phyloP scores from a whole-genome alignment of 2,329 filamentous ascomycete genomes.

The Torrubiella hemipterigena region DNA sequence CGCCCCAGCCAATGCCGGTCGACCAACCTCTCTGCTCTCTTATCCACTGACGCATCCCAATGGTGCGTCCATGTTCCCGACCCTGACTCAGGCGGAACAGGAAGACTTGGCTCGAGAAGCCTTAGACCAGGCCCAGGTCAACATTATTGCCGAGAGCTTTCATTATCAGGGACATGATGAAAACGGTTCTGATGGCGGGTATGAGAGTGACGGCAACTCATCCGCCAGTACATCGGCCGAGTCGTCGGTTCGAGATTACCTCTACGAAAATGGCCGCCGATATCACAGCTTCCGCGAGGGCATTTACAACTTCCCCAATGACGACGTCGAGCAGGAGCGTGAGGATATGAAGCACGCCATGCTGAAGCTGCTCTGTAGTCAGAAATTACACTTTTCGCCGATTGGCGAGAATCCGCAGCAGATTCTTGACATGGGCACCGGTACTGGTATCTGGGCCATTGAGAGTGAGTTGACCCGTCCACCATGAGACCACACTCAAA shows the following conservation, averaged over 20 bases:
- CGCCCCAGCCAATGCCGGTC: too few relatives aligned
- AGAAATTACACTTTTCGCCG: constrained; percentile 39
- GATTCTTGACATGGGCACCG: constrained; percentile 45
- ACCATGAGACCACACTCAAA: neutral
- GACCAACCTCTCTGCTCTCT: constrained; percentile 11
- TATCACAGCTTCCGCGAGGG: constrained; percentile 45
- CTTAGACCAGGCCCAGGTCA: constrained; percentile 21
- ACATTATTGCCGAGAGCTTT: constrained; percentile 22
- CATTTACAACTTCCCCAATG: constrained; percentile 46
- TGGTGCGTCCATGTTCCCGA: constrained; percentile 22
- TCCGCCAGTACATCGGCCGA: constrained; percentile 24
- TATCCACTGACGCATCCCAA: constrained; percentile 25
- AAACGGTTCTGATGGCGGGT: constrained; percentile 20
- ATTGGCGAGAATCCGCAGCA: constrained; percentile 33
- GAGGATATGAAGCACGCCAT: constrained; percentile 46
- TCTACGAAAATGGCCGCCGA: constrained; percentile 44
- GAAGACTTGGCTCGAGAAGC: constrained; percentile 23
- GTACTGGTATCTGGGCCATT: constrained; percentile 48
- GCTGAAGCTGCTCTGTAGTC: constrained; percentile 33
- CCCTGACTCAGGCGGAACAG: constrained; percentile 21
- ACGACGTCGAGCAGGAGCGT: constrained; percentile 46
- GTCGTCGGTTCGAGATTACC: constrained; percentile 35
- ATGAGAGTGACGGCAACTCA: constrained; percentile 22
- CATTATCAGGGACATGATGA: constrained; percentile 12
- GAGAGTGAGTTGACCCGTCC: constrained; percentile 25